These are phyloP conservation scores for Amanita polypyramis DNA, from an alignment of 768 basidiomycete genomes.

Conservation along the genomic window DNA sequence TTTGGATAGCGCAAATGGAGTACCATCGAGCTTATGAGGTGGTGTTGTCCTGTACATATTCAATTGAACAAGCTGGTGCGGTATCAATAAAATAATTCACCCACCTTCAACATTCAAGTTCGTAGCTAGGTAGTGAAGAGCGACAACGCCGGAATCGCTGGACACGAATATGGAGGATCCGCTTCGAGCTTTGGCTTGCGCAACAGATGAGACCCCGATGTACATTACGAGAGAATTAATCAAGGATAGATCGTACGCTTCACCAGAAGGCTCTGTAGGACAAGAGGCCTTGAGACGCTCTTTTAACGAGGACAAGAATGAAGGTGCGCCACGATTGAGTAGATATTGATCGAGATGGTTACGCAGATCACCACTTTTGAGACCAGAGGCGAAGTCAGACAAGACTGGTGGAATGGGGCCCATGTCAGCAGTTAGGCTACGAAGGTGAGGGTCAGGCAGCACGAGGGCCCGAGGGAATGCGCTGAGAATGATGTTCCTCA, in stretches of 20 bases:
- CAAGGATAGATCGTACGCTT: slow-evolving; percentile 78
- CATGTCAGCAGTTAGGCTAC: slow-evolving; percentile 79
- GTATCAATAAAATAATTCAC: slow-evolving; percentile 12
- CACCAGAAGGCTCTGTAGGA: slow-evolving; percentile 33
- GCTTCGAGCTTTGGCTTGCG: slow-evolving; percentile 77
- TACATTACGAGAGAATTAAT: slow-evolving; percentile 95
- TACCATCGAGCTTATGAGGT: slow-evolving; percentile 85
- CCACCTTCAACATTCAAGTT: slow-evolving; percentile 88
- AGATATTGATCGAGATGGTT: slow-evolving; percentile 78
- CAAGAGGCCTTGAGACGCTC: slow-evolving; percentile 55
- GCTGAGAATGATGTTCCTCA: slow-evolving; percentile 92
- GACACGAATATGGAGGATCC: slow-evolving; percentile 75
- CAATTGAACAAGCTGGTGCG: not conserved
- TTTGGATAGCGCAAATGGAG: slow-evolving; percentile 96
- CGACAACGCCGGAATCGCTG: slow-evolving; percentile 75
- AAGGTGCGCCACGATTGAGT: slow-evolving; percentile 59
- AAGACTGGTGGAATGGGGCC: slow-evolving; percentile 85
- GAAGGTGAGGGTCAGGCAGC: slow-evolving; percentile 82
- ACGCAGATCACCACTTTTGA: slow-evolving; percentile 75
- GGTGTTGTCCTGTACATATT: slow-evolving; percentile 74
- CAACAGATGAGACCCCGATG: slow-evolving; percentile 87
- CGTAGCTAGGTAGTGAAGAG: slow-evolving; percentile 72
- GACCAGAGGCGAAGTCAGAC: slow-evolving; percentile 79
- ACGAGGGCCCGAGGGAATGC: slow-evolving; percentile 80
- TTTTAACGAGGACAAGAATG: slow-evolving; percentile 69